These are phyloP conservation scores for Sporothrix pallida DNA, from an alignment of 2,329 filamentous ascomycete species.

Conservation along the genomic window DNA sequence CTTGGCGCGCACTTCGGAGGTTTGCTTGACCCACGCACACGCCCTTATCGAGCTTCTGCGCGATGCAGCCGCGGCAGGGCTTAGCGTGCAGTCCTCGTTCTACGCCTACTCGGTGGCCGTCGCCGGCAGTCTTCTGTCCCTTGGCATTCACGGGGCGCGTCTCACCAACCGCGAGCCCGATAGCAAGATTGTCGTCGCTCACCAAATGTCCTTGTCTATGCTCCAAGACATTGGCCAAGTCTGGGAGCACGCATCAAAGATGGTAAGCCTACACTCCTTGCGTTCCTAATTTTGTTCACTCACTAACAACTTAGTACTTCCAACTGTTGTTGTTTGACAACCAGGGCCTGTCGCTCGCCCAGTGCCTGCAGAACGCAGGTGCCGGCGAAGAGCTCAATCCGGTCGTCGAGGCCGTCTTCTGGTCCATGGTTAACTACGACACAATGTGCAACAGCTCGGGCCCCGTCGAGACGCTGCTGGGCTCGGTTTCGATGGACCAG, in stretches of 20 bases:
- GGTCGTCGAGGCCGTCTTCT: background rate
- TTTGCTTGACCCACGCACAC: slow-evolving; percentile 8
- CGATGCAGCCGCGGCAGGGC: slow-evolving; percentile 1
- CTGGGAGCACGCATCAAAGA: slow-evolving; percentile 20
- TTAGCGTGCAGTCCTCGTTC: background rate
- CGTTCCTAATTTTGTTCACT: background rate
- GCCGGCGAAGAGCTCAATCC: background rate
- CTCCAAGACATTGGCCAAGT: background rate
- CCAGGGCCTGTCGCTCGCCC: background rate
- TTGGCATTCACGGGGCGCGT: background rate
- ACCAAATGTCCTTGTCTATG: slow-evolving; percentile 2
- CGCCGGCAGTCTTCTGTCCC: background rate
- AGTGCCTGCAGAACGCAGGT: background rate
- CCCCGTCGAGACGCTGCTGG: background rate
- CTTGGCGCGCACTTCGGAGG: background rate
- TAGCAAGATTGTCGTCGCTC: background rate
- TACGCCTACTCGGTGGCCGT: slow-evolving; percentile 12
- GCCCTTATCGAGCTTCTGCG: background rate
- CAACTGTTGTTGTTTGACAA: slow-evolving; percentile 10
- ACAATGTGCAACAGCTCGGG: slow-evolving; percentile 1
- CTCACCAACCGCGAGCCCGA: background rate
- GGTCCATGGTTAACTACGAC: slow-evolving; percentile 17
- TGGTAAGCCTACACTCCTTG: background rate
- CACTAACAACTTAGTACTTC: background rate
- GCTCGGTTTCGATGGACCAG: background rate